Percentiles rank a stretch among this genome's conserved stretches.
Conservation (phyloP, 2,329 filamentous ascomycete genomes). For the Atkinsonella hypoxylon region DNA sequence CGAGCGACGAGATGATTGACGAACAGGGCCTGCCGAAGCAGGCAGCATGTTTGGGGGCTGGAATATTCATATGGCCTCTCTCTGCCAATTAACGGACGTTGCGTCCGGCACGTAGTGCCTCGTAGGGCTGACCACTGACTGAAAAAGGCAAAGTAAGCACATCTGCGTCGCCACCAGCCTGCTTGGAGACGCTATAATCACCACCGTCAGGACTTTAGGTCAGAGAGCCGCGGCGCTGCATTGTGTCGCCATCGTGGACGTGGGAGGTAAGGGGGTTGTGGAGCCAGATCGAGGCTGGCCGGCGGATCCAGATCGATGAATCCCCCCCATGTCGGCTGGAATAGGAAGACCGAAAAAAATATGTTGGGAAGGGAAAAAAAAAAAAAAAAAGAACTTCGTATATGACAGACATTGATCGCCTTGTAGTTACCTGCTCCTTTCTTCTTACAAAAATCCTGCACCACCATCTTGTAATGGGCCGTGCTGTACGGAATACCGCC, state of each 20-base stretch:
- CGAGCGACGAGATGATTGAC: background rate
- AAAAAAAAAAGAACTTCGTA: background rate
- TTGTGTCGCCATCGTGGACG: background rate
- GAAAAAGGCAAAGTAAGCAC: constrained; percentile 1
- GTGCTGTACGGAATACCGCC: no score
- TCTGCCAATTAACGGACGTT: constrained; percentile 1
- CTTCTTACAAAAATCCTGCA: background rate
- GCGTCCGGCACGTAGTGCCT: constrained; percentile 3
- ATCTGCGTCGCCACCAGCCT: background rate
- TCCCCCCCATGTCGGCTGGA: no score
- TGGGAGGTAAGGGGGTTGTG: no score
- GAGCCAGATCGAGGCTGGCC: no score
- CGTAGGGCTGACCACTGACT: constrained; percentile 6
- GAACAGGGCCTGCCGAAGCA: background rate
- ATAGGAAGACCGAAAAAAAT: no score
- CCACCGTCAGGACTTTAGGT: background rate
- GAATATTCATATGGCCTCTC: background rate
- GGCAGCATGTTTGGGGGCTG: constrained; percentile 1
- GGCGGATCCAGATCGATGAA: no score
- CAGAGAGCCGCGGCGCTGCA: no score
- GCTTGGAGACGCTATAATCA: background rate
- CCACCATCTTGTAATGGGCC: background rate
- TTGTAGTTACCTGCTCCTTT: no score
- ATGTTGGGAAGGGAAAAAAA: no score
- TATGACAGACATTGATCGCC: background rate